Conservation (phyloP, 225 moss, liverwort and hornwort species). For the Rhytidiadelphus loreus region DNA sequence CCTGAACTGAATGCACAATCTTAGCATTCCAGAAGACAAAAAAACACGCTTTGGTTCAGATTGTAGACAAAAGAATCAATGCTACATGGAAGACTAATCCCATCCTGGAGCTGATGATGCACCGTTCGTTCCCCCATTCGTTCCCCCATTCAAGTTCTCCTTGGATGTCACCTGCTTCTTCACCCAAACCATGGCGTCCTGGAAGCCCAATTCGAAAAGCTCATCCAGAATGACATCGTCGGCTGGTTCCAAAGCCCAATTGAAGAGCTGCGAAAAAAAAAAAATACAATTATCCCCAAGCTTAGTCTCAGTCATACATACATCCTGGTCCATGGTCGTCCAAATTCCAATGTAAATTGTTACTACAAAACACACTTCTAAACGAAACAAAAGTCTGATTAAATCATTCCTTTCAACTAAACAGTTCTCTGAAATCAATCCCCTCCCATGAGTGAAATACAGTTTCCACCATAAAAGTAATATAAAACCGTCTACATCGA, state of each 20-base stretch:
- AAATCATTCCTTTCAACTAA: background rate
- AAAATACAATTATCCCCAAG: background rate
- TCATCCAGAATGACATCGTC: constrained; percentile 70
- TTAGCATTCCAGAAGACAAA: background rate
- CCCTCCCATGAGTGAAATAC: background rate
- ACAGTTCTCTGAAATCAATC: background rate
- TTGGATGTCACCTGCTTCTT: constrained; percentile 18
- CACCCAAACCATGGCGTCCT: constrained; percentile 77
- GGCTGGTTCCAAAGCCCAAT: constrained; percentile 77
- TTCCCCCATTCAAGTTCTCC: constrained; percentile 1
- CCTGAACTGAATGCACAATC: background rate
- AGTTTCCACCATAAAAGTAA: background rate
- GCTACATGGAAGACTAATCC: background rate
- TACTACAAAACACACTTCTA: background rate
- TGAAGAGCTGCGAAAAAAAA: constrained; percentile 55
- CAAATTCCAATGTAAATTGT: background rate
- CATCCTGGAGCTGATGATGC: constrained; percentile 1
- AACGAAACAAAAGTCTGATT: background rate
- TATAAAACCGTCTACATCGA: background rate
- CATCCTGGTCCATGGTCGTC: background rate
- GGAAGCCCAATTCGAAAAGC: constrained; percentile 55
- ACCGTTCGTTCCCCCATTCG: background rate
- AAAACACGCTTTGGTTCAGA: background rate
- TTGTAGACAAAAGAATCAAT: background rate
- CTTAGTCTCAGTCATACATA: background rate